Evolutionary conservation across 2,329 filamentous ascomycete genomes (phyloP).

Genomic region (Colletotrichum chlorophyti): DNA sequence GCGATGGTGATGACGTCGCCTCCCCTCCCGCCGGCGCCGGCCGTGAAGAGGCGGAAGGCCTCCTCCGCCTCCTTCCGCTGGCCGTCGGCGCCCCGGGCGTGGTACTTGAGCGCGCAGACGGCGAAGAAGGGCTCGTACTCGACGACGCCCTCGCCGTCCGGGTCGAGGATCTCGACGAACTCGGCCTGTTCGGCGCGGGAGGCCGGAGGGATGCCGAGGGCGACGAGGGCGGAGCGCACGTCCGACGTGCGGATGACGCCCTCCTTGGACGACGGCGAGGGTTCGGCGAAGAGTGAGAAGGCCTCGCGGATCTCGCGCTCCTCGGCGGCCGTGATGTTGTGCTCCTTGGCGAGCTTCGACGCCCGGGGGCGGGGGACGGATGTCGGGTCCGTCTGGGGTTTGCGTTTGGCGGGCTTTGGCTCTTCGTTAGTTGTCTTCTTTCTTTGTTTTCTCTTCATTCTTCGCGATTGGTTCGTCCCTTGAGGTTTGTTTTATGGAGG

Average conservation of each 20-base stretch:
- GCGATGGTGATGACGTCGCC: constrained; percentile 74
- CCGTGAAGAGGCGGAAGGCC: constrained; percentile 83
- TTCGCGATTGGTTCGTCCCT: no score
- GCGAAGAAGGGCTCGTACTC: constrained; percentile 84
- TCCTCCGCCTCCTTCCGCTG: constrained; percentile 75
- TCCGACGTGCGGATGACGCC: constrained; percentile 73
- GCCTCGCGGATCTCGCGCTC: constrained; percentile 92
- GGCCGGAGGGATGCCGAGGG: constrained; percentile 77
- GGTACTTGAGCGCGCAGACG: constrained; percentile 86
- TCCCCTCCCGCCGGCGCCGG: constrained; percentile 42
- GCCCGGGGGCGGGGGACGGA: constrained; percentile 57
- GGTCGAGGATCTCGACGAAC: constrained; percentile 83
- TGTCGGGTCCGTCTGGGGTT: constrained; percentile 40
- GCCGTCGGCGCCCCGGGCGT: constrained; percentile 45
- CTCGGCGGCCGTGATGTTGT: constrained; percentile 83
- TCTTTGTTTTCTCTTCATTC: no score
- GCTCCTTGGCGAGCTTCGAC: constrained; percentile 91
- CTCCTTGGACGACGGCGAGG: constrained; percentile 65
- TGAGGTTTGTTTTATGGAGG: not conserved
- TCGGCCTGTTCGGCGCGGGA: constrained; percentile 72
- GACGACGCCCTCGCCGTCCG: constrained; percentile 78
- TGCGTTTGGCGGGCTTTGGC: constrained; percentile 61
- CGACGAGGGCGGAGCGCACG: constrained; percentile 75
- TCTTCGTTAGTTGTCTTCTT: not conserved
- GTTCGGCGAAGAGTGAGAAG: constrained; percentile 80